phyloP scores from a whole-genome alignment of 129 eudicot genomes.

The Silybum marianum region DNA sequence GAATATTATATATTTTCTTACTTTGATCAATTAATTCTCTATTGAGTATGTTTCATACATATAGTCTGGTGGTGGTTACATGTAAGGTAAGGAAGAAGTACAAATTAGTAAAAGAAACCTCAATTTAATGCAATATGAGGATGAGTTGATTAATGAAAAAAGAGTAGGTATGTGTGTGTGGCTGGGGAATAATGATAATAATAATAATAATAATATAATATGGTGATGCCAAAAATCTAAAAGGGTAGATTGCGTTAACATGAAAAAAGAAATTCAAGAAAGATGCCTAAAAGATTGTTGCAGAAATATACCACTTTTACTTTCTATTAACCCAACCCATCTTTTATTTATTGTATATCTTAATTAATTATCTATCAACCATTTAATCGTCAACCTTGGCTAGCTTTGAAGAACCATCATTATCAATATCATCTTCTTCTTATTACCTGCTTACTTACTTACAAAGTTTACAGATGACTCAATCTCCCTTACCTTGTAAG shows the following conservation, averaged over 20 bases:
- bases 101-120: neutral
- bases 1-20: no score
- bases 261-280: constrained; percentile 19
- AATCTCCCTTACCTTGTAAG: neutral
- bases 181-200: neutral
- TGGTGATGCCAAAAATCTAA: constrained; percentile 11
- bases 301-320: constrained; percentile 16
- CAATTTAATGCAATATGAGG: neutral
- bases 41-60: no score
- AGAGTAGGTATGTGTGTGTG: neutral
- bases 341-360: no score
- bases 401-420: neutral
- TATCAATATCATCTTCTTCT: neutral
- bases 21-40: no score
- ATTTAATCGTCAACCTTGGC: neutral
- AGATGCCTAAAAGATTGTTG: constrained; percentile 19
- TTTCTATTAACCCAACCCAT: neutral
- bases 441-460: neutral
- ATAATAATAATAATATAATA: no score
- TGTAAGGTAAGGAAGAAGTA: no score
- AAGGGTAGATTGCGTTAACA: constrained; percentile 22
- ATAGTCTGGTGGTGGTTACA: neutral
- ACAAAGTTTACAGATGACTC: neutral
- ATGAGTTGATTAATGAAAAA: neutral
- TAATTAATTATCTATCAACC: neutral